Conservation (phyloP, 495 filamentous ascomycete species). For the Friedmanniomyces simplex region DNA sequence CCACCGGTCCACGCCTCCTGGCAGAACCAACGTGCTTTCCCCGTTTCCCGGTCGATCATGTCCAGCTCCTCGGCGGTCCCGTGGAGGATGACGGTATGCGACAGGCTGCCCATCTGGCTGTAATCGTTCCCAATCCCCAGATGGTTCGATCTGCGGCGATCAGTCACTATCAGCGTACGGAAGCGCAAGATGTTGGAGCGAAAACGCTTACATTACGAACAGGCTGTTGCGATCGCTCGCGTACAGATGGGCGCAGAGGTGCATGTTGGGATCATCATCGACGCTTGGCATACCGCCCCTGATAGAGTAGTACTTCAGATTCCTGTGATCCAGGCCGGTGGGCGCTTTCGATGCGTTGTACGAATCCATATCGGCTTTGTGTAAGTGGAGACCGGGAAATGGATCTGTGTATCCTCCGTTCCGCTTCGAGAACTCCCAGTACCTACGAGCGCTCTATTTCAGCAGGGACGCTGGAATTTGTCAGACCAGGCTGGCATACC, state of each 20-base stretch:
- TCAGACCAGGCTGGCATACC: conserved; percentile 25
- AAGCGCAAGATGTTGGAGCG: background rate
- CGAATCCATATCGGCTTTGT: conserved; percentile 50
- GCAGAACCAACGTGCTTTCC: conserved; percentile 51
- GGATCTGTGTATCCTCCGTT: conserved; percentile 9
- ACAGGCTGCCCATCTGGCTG: conserved; percentile 48
- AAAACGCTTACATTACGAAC: conserved; percentile 38
- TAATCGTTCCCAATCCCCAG: conserved; percentile 43
- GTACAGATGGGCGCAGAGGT: conserved; percentile 56
- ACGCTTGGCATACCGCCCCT: conserved; percentile 28
- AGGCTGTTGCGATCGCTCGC: conserved; percentile 58
- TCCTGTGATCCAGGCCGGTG: conserved; percentile 43
- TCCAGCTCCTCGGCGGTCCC: conserved; percentile 27
- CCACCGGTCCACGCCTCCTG: conserved; percentile 55
- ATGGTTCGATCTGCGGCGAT: conserved; percentile 36
- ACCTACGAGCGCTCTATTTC: background rate
- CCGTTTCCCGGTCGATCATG: conserved; percentile 25
- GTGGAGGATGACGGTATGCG: conserved; percentile 54
- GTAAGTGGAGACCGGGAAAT: conserved; percentile 52
- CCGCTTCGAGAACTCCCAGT: conserved; percentile 8
- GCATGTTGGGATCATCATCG: conserved; percentile 39
- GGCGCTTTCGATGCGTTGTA: conserved; percentile 39
- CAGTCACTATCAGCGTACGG: background rate
- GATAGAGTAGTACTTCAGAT: conserved; percentile 49
- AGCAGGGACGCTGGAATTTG: background rate